Percentiles rank a stretch among this genome's conserved stretches.
phyloP scores from a whole-genome alignment of 1,139 yeast species.

The Candida dubliniensis region DNA sequence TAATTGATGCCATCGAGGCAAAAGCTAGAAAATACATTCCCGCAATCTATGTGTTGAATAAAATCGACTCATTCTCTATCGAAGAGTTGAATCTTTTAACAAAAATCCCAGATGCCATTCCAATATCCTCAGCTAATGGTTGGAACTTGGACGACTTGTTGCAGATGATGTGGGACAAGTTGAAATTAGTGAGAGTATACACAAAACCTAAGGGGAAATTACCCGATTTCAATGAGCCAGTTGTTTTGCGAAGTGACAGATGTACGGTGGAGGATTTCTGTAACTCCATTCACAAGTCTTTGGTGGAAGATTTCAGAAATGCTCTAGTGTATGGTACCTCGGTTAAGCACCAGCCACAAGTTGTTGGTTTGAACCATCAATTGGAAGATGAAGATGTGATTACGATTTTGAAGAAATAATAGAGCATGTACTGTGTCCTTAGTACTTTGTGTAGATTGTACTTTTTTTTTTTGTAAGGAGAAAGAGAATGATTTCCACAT shows the following conservation, averaged over 20 bases:
- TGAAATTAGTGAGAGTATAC: conserved; percentile 88
- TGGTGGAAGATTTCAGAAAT: conserved; percentile 88
- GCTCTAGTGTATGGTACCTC: conserved; percentile 91
- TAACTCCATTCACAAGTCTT: conserved; percentile 90
- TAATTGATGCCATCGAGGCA: conserved; percentile 91
- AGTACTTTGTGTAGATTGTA: neutral
- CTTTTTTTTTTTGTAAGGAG: neutral
- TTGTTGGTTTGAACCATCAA: conserved; percentile 80
- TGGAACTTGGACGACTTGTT: conserved; percentile 96
- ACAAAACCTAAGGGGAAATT: conserved; percentile 94
- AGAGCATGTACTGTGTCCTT: neutral
- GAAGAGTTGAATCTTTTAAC: conserved; percentile 88
- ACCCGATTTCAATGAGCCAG: conserved; percentile 95
- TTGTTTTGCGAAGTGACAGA: conserved; percentile 78
- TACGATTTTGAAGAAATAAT: conserved; percentile 77
- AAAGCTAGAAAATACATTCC: conserved; percentile 91
- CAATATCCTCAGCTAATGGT: conserved; percentile 91
- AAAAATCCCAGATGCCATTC: conserved; percentile 94
- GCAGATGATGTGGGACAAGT: conserved; percentile 91
- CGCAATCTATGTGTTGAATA: conserved; percentile 89
- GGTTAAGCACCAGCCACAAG: conserved; percentile 98
- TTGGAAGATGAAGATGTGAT: conserved; percentile 96
- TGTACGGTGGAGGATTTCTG: conserved; percentile 94
- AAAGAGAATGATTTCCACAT: too few species aligned
- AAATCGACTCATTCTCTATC: conserved; percentile 90